Evolutionary conservation across 1,139 yeast species (phyloP), one percentile per base, ranked within the genome.

Genomic region (Keqinozyma sinolaborantium): DNA sequence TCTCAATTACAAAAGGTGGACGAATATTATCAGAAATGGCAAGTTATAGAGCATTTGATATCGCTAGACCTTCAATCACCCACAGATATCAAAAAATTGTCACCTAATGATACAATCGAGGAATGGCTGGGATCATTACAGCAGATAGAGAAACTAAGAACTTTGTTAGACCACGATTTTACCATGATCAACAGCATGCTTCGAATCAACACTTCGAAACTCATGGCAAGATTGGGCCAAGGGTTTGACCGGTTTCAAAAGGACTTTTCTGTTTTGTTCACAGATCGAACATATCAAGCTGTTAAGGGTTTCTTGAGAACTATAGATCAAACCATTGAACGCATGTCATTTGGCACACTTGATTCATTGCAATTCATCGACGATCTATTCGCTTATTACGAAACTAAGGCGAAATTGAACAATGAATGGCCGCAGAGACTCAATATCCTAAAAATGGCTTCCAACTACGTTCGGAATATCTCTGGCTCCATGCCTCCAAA

Each of bases 241-340:
- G 75, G 73, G 44, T 83, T 75, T 53, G 84, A 78, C 33, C 43
- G 52, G 1, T 79, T 84, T 73, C 83, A 79, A 40, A 65, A 57
- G 26, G 70, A 64, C 1, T 48, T 82, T 3, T n/a, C n/a, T n/a
- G n/a, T n/a, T n/a, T n/a, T n/a, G n/a, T n/a, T n/a, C n/a, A n/a
- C n/a, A n/a, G n/a, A n/a, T n/a, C n/a, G n/a, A n/a, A n/a, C n/a
- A n/a, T n/a, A n/a, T n/a, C n/a, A n/a, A n/a, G n/a, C n/a, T n/a
- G 39, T 76, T 5, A 42, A 48, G 2, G 56, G 54, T 13, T 81
- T 83, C 16, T 34, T 35, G 14, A 30, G 26, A 1, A 7, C 11
- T 2, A 25, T 42, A 5, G 7, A 11, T 1, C 16, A 25, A 5
- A 9, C 36, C 6, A 29, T 32, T 9, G 24, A 30, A 6, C 2